Evolutionary conservation across 495 filamentous ascomycete species (phyloP).

Genomic region (Penicillium cataractarum): DNA sequence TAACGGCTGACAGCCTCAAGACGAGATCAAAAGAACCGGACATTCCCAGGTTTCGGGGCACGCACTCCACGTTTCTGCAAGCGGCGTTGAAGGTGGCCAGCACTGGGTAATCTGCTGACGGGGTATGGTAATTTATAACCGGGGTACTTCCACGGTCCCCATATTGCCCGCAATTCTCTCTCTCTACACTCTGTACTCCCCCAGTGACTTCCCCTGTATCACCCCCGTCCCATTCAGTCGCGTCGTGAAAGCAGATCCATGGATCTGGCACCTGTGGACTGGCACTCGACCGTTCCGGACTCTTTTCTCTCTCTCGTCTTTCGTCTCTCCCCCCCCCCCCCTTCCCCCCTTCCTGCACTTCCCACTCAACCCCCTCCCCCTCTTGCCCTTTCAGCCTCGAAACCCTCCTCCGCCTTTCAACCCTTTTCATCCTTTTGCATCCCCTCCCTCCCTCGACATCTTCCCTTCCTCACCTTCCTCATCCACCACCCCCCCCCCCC

Average conservation of each 20-base stretch:
- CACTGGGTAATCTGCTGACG: constrained; percentile 14
- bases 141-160: constrained; percentile 14
- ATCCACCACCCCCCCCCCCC: constrained; percentile 22
- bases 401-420: constrained; percentile 17
- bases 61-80: constrained; percentile 40
- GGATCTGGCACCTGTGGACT: constrained; percentile 35
- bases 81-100: constrained; percentile 27
- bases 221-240: constrained; percentile 27
- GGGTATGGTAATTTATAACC: constrained; percentile 20
- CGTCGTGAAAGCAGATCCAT: constrained; percentile 39
- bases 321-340: constrained; percentile 14
- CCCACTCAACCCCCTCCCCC: too few species aligned
- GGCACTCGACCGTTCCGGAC: constrained; percentile 33
- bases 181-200: neutral
- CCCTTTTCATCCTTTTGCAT: constrained; percentile 24
- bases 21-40: constrained; percentile 9
- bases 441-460: constrained; percentile 15
- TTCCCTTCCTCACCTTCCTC: constrained; percentile 23
- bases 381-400: constrained; percentile 15
- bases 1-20: neutral
- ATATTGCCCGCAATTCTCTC: neutral
- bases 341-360: constrained; percentile 21
- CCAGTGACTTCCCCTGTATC: constrained; percentile 11
- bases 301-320: constrained; percentile 33
- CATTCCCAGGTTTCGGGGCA: constrained; percentile 30